Conservation (phyloP, 2,329 filamentous ascomycete genomes). For the Knoxdaviesia proteae region DNA sequence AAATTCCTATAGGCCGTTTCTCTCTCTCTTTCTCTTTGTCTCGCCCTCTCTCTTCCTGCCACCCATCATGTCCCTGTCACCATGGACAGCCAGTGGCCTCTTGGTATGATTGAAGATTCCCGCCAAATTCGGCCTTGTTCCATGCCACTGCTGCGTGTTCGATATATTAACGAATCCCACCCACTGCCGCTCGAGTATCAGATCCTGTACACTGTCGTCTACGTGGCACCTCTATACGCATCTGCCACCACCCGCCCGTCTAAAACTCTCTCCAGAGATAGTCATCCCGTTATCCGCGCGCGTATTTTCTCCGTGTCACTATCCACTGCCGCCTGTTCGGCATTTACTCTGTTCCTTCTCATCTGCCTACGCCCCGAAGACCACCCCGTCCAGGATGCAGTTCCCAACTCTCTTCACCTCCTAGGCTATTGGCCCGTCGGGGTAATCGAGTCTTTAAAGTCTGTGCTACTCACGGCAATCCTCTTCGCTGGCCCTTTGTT, state of each 20-base stretch:
- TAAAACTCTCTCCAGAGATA: conserved; percentile 59
- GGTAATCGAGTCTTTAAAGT: conserved; percentile 38
- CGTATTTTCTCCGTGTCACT: conserved; percentile 62
- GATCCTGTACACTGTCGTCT: conserved; percentile 69
- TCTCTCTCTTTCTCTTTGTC: not conserved
- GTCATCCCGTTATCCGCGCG: conserved; percentile 71
- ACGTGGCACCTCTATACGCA: conserved; percentile 81
- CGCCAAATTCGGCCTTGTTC: conserved; percentile 1
- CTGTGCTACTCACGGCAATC: conserved; percentile 50
- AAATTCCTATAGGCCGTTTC: not conserved
- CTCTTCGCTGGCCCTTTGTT: conserved; percentile 75
- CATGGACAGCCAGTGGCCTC: conserved; percentile 4
- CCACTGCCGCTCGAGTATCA: conserved; percentile 10
- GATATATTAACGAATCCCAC: no score
- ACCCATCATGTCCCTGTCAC: not conserved
- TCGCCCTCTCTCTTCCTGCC: not conserved
- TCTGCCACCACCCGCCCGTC: conserved; percentile 63
- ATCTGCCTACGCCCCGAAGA: conserved; percentile 19
- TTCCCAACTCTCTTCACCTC: conserved; percentile 35
- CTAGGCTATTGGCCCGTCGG: conserved; percentile 69
- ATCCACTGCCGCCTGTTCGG: conserved; percentile 49
- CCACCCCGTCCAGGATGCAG: conserved; percentile 13
- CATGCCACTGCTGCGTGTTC: not conserved
- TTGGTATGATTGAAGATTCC: conserved; percentile 8
- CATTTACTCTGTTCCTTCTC: conserved; percentile 47